These are phyloP conservation scores for Cercophora sp. DNA, from an alignment of 495 filamentous ascomycete species.

Conservation along the genomic window DNA sequence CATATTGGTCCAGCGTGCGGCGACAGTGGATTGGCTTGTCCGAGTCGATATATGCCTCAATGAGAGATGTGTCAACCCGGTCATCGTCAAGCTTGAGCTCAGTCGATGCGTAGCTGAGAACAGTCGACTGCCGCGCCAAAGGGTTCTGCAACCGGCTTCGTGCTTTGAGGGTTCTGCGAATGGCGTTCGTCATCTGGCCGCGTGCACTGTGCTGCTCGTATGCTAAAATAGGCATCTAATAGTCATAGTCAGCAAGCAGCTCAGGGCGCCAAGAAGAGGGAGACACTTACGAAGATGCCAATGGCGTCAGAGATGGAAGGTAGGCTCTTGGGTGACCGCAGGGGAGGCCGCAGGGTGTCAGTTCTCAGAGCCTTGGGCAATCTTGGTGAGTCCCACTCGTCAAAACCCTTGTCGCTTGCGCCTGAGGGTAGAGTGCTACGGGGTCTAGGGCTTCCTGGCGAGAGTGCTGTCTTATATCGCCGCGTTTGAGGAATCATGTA, in stretches of 20 bases:
- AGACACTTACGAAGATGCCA: background rate
- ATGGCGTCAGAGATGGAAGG: background rate
- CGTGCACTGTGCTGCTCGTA: slow-evolving; percentile 1
- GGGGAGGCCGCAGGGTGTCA: too few relatives aligned
- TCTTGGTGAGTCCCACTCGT: too few relatives aligned
- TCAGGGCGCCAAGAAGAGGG: background rate
- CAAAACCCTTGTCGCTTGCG: too few relatives aligned
- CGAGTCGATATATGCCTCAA: slow-evolving; percentile 2
- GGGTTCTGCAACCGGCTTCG: too few relatives aligned
- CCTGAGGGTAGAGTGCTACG: too few relatives aligned
- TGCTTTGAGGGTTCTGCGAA: background rate
- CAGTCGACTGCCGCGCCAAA: background rate
- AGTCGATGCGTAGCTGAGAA: too few relatives aligned
- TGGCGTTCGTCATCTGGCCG: background rate
- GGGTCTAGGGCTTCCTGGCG: too few relatives aligned
- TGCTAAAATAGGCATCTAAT: background rate
- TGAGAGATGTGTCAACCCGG: background rate
- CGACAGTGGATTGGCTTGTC: slow-evolving; percentile 15
- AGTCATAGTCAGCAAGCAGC: background rate
- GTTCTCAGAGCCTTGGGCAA: too few relatives aligned
- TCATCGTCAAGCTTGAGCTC: background rate
- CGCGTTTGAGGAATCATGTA: background rate
- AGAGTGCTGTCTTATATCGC: too few relatives aligned
- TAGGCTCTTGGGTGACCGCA: background rate
- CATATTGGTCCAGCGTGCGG: slow-evolving; percentile 16